Conservation (phyloP, 2,329 filamentous ascomycete genomes). For the Domatiomyces catenatus region DNA sequence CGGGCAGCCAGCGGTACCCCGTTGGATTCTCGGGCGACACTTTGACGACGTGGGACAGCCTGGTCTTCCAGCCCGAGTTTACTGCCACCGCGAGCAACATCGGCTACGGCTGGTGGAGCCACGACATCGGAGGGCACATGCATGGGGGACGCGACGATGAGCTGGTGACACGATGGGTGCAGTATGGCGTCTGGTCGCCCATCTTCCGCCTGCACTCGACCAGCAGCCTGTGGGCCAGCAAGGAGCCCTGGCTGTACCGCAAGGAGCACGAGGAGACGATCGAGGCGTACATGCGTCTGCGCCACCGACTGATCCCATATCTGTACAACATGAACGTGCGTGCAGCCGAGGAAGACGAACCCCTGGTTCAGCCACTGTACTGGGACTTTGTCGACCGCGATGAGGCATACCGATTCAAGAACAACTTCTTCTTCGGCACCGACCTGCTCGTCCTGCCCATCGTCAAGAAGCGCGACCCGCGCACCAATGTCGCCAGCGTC, state of each 20-base stretch:
- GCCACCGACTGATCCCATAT: conserved; percentile 46
- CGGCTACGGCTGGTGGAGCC: conserved; percentile 54
- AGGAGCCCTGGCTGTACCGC: conserved; percentile 47
- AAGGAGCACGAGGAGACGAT: conserved; percentile 33
- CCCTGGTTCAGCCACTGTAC: conserved; percentile 47
- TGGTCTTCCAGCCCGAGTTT: conserved; percentile 51
- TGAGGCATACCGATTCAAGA: conserved; percentile 41
- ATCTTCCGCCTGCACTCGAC: conserved; percentile 47
- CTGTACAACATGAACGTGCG: conserved; percentile 42
- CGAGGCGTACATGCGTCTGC: conserved; percentile 35
- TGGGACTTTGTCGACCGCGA: conserved; percentile 40
- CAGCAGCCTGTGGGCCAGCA: conserved; percentile 42
- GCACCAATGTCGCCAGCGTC: conserved; percentile 33
- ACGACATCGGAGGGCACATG: conserved; percentile 53
- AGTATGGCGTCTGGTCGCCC: conserved; percentile 46
- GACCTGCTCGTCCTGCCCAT: conserved; percentile 43
- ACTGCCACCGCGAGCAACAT: conserved; percentile 52
- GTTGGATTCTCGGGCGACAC: conserved; percentile 51
- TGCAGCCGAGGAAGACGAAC: conserved; percentile 30
- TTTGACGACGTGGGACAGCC: conserved; percentile 43
- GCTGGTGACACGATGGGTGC: conserved; percentile 44
- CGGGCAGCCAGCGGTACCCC: conserved; percentile 49
- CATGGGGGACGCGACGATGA: conserved; percentile 42
- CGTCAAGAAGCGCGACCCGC: conserved; percentile 33
- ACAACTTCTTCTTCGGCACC: conserved; percentile 45